A percentile compares a stretch with the other conserved stretches of the same genome.
phyloP scores from a whole-genome alignment of 768 basidiomycete species.

The Suillus plorans region DNA sequence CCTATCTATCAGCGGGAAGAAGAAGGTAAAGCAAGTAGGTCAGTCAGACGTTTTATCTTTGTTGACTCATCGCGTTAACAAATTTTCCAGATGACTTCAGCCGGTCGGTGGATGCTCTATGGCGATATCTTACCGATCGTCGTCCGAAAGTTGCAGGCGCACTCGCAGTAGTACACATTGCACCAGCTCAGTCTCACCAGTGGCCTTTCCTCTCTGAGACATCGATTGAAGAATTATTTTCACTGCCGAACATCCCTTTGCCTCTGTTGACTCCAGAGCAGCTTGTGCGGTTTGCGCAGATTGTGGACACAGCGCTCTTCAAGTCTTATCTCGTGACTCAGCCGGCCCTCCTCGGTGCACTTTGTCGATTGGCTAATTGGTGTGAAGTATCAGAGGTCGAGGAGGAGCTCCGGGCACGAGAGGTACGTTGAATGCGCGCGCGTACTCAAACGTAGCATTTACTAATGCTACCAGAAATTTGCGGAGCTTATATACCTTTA shows the following conservation, averaged over 20 bases:
- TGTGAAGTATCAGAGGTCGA: conserved; percentile 96
- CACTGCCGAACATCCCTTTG: conserved; percentile 74
- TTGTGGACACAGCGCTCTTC: conserved; percentile 94
- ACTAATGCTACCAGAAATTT: conserved; percentile 63
- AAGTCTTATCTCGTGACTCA: conserved; percentile 86
- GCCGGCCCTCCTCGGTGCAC: conserved; percentile 76
- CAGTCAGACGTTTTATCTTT: conserved; percentile 25
- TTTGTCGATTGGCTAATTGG: conserved; percentile 94
- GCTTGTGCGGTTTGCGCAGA: conserved; percentile 84
- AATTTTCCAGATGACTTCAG: conserved; percentile 51
- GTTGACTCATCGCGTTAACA: not conserved
- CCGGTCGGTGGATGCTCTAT: conserved; percentile 82
- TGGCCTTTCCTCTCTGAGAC: conserved; percentile 70
- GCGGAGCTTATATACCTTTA: conserved; percentile 89
- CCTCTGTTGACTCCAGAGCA: conserved; percentile 77
- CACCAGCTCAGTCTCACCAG: conserved; percentile 66
- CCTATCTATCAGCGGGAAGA: conserved; percentile 47
- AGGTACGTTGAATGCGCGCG: conserved; percentile 46
- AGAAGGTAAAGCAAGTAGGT: conserved; percentile 28
- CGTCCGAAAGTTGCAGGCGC: conserved; percentile 84
- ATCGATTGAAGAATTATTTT: conserved; percentile 72
- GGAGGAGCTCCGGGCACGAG: conserved; percentile 74
- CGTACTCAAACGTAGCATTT: not conserved
- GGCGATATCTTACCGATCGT: conserved; percentile 86
- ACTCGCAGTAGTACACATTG: conserved; percentile 66